A percentile compares a stretch with the other conserved stretches of the same genome.
Evolutionary conservation across 2,329 filamentous ascomycete species (phyloP).

Genomic region (Eutypella sp.): DNA sequence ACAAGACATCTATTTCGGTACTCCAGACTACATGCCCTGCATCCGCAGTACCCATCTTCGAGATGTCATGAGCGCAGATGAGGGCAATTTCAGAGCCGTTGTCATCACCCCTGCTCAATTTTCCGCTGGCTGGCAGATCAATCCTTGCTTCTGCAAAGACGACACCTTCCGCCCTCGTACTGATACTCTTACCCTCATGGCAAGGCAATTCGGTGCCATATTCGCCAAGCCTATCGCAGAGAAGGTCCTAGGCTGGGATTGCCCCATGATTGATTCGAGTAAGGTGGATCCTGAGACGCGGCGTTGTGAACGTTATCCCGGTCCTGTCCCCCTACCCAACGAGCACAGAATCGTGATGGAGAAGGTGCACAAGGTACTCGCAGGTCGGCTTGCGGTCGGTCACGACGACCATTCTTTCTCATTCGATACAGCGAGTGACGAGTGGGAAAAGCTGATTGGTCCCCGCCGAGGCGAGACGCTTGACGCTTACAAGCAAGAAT

Average conservation of each 20-base stretch:
- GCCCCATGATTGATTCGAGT: constrained; percentile 16
- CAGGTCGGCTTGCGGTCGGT: constrained; percentile 8
- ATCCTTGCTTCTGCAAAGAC: constrained; percentile 17
- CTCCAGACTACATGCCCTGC: constrained; percentile 1
- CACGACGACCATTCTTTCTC: constrained; percentile 19
- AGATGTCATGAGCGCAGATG: constrained; percentile 5
- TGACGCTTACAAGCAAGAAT: constrained; percentile 14
- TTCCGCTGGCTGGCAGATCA: constrained; percentile 27
- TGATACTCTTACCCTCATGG: constrained; percentile 15
- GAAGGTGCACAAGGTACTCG: constrained; percentile 14
- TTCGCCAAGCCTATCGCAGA: constrained; percentile 15
- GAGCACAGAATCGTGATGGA: constrained; percentile 12
- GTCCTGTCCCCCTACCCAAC: constrained; percentile 8
- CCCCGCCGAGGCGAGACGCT: constrained; percentile 14
- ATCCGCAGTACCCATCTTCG: constrained; percentile 17
- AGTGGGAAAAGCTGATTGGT: constrained; percentile 21
- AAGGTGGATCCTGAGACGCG: constrained; percentile 4
- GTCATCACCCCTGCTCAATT: constrained; percentile 24
- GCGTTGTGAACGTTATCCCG: constrained; percentile 7
- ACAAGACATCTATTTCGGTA: constrained; percentile 24
- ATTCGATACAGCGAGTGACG: constrained; percentile 18
- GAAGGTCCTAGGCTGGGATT: constrained; percentile 14
- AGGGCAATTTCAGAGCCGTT: constrained; percentile 9
- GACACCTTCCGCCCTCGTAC: constrained; percentile 1
- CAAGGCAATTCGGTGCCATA: constrained; percentile 22